Percentiles rank a stretch among this genome's conserved stretches.
These are phyloP conservation scores for Paxillus ammoniavirescens DNA, from an alignment of 768 basidiomycete genomes.

Conservation along the genomic window DNA sequence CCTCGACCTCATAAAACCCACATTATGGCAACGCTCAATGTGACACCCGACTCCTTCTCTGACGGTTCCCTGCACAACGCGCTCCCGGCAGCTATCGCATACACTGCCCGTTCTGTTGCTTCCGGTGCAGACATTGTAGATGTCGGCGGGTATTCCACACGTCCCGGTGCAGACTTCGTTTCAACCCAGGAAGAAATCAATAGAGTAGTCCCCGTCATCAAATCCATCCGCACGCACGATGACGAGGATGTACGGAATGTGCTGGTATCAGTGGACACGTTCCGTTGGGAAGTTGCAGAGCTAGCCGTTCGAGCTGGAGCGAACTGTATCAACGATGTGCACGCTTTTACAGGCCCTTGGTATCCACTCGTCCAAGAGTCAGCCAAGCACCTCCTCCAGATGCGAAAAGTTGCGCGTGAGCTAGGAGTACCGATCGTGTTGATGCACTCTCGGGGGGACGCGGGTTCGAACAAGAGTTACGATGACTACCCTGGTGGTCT, in stretches of 20 bases:
- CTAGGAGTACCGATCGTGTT: constrained; percentile 78
- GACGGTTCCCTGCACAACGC: constrained; percentile 69
- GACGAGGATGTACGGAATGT: constrained; percentile 6
- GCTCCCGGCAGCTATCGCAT: constrained; percentile 51
- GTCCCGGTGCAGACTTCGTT: constrained; percentile 74
- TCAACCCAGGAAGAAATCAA: constrained; percentile 64
- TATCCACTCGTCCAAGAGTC: constrained; percentile 36
- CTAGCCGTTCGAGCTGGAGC: constrained; percentile 79
- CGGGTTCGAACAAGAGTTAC: constrained; percentile 71
- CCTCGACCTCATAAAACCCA: constrained; percentile 44
- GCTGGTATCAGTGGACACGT: constrained; percentile 29
- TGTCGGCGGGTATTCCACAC: constrained; percentile 91
- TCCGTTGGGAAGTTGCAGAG: constrained; percentile 21
- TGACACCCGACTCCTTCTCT: constrained; percentile 95
- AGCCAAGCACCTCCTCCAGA: constrained; percentile 45
- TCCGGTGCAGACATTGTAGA: constrained; percentile 80
- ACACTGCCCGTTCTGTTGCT: constrained; percentile 45
- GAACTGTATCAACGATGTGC: constrained; percentile 92
- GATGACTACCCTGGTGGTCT: constrained; percentile 47
- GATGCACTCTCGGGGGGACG: constrained; percentile 94
- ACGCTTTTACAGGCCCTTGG: constrained; percentile 70
- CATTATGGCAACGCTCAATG: constrained; percentile 91
- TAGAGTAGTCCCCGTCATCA: constrained; percentile 72
- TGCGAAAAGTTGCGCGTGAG: constrained; percentile 65
- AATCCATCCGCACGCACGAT: constrained; percentile 46